Conservation (phyloP, 208 protist species). For the Vickermania spadyakhi region DNA sequence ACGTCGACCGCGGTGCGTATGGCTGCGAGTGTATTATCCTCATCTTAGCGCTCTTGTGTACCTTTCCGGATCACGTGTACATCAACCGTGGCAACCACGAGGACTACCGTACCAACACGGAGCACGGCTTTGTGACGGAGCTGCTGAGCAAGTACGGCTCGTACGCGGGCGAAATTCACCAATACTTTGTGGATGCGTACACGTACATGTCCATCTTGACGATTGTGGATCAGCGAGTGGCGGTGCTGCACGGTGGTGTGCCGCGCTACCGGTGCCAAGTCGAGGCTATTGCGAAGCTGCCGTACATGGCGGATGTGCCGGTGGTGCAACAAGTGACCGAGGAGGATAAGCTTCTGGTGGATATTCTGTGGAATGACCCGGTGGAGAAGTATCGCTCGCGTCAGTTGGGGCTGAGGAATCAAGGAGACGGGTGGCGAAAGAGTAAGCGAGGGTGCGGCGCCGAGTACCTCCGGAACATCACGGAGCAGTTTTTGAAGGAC, state of each 20-base stretch:
- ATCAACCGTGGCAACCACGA: slow-evolving; percentile 92
- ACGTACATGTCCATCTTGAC: slow-evolving; percentile 75
- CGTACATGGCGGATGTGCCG: slow-evolving; percentile 95
- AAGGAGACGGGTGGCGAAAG: slow-evolving; percentile 92
- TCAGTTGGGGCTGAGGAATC: slow-evolving; percentile 46
- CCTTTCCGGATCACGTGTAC: slow-evolving; percentile 71
- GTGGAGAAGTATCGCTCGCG: slow-evolving; percentile 80
- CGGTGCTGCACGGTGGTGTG: slow-evolving; percentile 97
- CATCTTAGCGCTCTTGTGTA: slow-evolving; percentile 73
- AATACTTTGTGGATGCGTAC: slow-evolving; percentile 80
- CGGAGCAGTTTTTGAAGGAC: slow-evolving; percentile 92
- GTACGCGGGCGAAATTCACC: slow-evolving; percentile 27
- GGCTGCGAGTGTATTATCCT: slow-evolving; percentile 89
- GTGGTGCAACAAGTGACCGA: slow-evolving; percentile 90
- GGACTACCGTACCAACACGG: slow-evolving; percentile 65
- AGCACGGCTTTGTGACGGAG: slow-evolving; percentile 75
- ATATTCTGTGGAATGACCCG: slow-evolving; percentile 99
- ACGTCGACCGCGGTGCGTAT: slow-evolving; percentile 98
- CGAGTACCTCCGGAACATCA: slow-evolving; percentile 95
- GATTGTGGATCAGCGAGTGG: slow-evolving; percentile 88
- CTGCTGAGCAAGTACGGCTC: slow-evolving; percentile 61
- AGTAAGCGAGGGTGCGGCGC: slow-evolving; percentile 98
- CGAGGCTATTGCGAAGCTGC: slow-evolving; percentile 77
- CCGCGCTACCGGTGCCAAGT: slow-evolving; percentile 79
- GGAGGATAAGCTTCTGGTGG: slow-evolving; percentile 94